Conservation (phyloP, 73 alveolate genomes). For the Paramecium octaurelia region DNA sequence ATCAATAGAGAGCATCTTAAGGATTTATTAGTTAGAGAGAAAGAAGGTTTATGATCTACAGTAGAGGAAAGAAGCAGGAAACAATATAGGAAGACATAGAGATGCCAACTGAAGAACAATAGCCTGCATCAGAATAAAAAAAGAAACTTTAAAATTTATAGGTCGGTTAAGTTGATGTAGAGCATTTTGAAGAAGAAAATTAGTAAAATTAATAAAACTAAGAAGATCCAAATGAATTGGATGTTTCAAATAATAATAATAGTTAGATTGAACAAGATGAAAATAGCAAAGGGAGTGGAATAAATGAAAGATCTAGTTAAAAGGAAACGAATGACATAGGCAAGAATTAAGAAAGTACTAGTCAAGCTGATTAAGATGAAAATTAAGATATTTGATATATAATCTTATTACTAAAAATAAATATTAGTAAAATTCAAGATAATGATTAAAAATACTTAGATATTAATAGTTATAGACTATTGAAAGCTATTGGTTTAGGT, state of each 20-base stretch:
- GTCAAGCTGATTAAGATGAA: background rate
- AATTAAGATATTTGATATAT: background rate
- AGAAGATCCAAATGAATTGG: background rate
- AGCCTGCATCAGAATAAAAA: background rate
- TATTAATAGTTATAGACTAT: background rate
- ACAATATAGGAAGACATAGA: conserved; percentile 12
- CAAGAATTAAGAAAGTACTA: background rate
- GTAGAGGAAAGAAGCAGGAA: conserved; percentile 7
- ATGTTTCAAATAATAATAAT: background rate
- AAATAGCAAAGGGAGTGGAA: background rate
- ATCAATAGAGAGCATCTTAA: background rate
- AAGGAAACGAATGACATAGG: background rate
- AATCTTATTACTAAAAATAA: background rate
- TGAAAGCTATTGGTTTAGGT: background rate
- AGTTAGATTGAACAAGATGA: background rate
- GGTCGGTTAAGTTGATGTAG: background rate
- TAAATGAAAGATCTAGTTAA: background rate
- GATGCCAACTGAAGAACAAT: conserved; percentile 5
- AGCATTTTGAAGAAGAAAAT: background rate
- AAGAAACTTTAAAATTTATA: background rate
- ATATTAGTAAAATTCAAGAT: background rate
- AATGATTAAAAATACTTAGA: background rate
- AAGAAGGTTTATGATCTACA: background rate
- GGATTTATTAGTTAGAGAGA: conserved; percentile 36
- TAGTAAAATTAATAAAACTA: background rate